Percentiles rank a stretch among this genome's conserved stretches.
These are phyloP conservation scores for Apophysomyces variabilis DNA, from an alignment of 371 early-diverging fungal species.

Conservation along the genomic window DNA sequence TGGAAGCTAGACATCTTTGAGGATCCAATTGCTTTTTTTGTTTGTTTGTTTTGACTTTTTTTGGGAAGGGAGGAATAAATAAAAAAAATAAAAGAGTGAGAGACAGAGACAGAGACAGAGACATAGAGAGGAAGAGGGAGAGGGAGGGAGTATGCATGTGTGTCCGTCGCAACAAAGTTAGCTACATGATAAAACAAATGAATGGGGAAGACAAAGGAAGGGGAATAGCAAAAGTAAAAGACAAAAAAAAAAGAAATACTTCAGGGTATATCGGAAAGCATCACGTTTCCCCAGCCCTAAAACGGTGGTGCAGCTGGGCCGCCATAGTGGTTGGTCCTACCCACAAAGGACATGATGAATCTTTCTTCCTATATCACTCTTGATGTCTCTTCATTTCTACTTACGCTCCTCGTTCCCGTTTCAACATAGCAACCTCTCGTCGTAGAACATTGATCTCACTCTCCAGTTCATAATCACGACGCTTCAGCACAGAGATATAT, in stretches of 20 bases:
- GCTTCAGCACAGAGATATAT: slow-evolving; percentile 51
- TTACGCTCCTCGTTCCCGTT: slow-evolving; percentile 37
- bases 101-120: background rate
- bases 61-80: too few relatives aligned
- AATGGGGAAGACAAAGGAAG: slow-evolving; percentile 3
- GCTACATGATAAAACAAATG: slow-evolving; percentile 4
- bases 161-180: background rate
- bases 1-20: too few relatives aligned
- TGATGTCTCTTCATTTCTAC: background rate
- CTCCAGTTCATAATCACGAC: slow-evolving; percentile 55
- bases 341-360: background rate
- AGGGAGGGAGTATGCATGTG: background rate
- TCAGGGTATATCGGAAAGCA: slow-evolving; percentile 9
- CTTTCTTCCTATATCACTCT: background rate
- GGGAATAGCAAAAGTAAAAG: slow-evolving; percentile 1
- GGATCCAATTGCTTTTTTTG: too few relatives aligned
- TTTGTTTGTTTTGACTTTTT: too few relatives aligned
- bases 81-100: background rate
- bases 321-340: slow-evolving; percentile 3
- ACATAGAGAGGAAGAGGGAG: background rate
- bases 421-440: slow-evolving; percentile 41
- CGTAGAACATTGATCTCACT: slow-evolving; percentile 51
- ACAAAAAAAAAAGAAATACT: background rate
- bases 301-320: slow-evolving; percentile 2
- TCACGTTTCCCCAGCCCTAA: slow-evolving; percentile 6